phyloP scores from a whole-genome alignment of 129 eudicot species.

The Mikania micrantha region DNA sequence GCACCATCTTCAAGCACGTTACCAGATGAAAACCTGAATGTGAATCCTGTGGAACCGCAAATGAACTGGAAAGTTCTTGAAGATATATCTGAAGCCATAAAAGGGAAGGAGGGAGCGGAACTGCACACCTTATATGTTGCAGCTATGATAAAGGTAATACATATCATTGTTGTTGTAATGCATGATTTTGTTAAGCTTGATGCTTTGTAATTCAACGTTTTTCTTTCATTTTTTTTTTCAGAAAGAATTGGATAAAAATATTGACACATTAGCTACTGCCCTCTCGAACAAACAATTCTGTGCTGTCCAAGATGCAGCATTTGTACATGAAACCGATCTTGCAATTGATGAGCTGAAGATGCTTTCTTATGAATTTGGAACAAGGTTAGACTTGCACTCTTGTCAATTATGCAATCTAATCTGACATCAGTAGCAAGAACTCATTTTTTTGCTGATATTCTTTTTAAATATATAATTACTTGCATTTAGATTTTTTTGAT shows the following conservation, averaged over 20 bases:
- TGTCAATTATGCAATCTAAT: not conserved
- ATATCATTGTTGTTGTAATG: not conserved
- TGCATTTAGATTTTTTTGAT: not conserved
- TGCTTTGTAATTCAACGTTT: not conserved
- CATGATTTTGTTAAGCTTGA: not conserved
- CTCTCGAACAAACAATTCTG: not conserved
- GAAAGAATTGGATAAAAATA: constrained; percentile 27
- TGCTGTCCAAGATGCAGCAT: constrained; percentile 15
- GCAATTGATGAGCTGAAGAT: constrained; percentile 22
- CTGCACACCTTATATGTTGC: constrained; percentile 3
- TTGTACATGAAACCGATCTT: not conserved
- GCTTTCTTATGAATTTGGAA: constrained; percentile 24
- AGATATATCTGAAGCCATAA: constrained; percentile 21
- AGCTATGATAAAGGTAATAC: constrained; percentile 35
- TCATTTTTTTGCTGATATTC: not conserved
- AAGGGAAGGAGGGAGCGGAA: constrained; percentile 1
- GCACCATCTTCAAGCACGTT: not conserved
- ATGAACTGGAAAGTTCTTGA: constrained; percentile 16
- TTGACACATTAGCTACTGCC: constrained; percentile 11
- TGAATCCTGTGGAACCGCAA: not conserved
- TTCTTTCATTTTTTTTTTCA: constrained; percentile 7
- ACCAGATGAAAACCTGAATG: constrained; percentile 1
- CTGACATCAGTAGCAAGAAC: too few species aligned
- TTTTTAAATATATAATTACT: not conserved
- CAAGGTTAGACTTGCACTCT: constrained; percentile 26